Conservation (phyloP, 2,329 filamentous ascomycete genomes). For the Lecanicillium sp. region DNA sequence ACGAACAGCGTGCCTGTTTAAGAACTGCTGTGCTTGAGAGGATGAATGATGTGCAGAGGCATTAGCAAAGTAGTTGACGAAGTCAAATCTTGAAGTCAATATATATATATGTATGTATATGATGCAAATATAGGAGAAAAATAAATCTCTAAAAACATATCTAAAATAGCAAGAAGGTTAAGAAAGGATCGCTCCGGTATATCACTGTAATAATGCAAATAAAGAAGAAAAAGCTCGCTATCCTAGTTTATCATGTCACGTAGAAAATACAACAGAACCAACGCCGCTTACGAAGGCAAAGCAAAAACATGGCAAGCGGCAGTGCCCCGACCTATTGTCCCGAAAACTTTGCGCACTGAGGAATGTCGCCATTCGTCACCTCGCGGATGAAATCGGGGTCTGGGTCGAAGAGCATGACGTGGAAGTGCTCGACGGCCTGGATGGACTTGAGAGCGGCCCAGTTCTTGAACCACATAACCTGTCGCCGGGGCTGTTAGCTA, state of each 20-base stretch:
- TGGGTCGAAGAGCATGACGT: slow-evolving; percentile 81
- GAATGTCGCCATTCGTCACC: slow-evolving; percentile 68
- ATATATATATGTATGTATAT: too few species aligned
- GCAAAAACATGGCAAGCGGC: not conserved
- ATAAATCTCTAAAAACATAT: too few species aligned
- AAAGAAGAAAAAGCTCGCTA: slow-evolving; percentile 5
- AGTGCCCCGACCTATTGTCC: slow-evolving; percentile 4
- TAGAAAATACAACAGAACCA: not conserved
- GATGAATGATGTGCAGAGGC: too few species aligned
- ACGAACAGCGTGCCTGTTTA: slow-evolving; percentile 16
- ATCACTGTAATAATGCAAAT: not conserved
- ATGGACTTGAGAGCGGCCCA: slow-evolving; percentile 81
- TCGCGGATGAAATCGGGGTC: slow-evolving; percentile 59
- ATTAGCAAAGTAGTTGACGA: too few species aligned
- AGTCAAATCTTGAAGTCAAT: too few species aligned
- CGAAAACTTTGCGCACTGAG: slow-evolving; percentile 43
- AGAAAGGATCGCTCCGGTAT: not conserved
- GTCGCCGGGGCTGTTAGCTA: slow-evolving; percentile 6
- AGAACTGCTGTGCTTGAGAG: too few species aligned
- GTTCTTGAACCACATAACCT: slow-evolving; percentile 52
- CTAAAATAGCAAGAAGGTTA: too few species aligned
- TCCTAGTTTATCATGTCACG: slow-evolving; percentile 8
- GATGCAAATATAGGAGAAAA: slow-evolving; percentile 3
- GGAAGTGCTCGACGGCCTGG: slow-evolving; percentile 84
- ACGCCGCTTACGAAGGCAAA: not conserved